A percentile compares a stretch with the other conserved stretches of the same genome.
phyloP scores from a whole-genome alignment of 2,329 filamentous ascomycete genomes.

The Sphaceloma murrayae region DNA sequence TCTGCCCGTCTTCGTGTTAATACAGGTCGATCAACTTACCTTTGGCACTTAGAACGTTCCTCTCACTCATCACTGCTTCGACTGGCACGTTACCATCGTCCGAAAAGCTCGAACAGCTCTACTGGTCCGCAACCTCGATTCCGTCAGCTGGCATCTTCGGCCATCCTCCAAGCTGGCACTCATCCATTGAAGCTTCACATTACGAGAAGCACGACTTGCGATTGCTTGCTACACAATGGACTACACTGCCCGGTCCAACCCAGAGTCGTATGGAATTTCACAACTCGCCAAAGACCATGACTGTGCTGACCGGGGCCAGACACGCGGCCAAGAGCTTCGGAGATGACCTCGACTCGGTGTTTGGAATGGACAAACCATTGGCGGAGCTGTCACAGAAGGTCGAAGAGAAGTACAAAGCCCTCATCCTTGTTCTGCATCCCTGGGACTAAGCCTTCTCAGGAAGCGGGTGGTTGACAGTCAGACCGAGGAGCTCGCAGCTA shows the following conservation, averaged over 20 bases:
- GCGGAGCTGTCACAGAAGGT: constrained; percentile 65
- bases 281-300: neutral
- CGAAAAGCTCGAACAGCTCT: too few relatives aligned
- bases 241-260: constrained; percentile 15
- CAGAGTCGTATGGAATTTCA: constrained; percentile 23
- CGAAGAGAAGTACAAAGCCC: constrained; percentile 61
- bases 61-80: neutral
- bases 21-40: neutral
- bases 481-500: constrained; percentile 69
- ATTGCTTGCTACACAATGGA: neutral
- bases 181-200: too few relatives aligned
- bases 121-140: too few relatives aligned
- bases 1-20: neutral
- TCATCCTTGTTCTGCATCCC: neutral
- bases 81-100: neutral
- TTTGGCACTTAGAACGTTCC: neutral
- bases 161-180: too few relatives aligned
- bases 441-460: constrained; percentile 38
- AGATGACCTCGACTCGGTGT: constrained; percentile 74
- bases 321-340: constrained; percentile 66
- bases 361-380: constrained; percentile 72
- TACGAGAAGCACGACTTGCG: neutral
- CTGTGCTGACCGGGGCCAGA: neutral
- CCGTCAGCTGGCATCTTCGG: too few relatives aligned
- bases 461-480: constrained; percentile 69